Evolutionary conservation across 2,329 filamentous ascomycete species (phyloP), one percentile per base, ranked within the genome.

Genomic region (Sordariomycetes sp.): DNA sequence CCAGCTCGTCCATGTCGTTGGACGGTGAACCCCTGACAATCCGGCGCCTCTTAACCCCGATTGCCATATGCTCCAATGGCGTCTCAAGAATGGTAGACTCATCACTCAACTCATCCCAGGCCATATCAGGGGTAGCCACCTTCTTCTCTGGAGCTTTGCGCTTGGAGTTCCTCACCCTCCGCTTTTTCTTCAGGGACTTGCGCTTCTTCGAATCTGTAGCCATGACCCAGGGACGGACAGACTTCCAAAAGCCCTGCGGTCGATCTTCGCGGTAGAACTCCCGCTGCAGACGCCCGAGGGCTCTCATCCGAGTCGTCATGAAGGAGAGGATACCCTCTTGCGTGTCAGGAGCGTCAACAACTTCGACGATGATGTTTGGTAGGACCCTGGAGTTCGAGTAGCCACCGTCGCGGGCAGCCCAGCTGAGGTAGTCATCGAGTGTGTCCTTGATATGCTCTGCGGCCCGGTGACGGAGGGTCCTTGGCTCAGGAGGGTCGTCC

Each of bases 401-500:
- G 17, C 49, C 50, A 14, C 58, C 62, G 23, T 66, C 62, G 11
- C 54, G 48, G n/a, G 57, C 55, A 1, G 62, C 58, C 62, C 62
- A 66, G 15, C 40, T 47, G n/a, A 60, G 32, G 33, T 57, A 63
- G 24, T 44, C 46, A 18, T 53, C 49, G 2, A 66, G 36, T 11
- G 51, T 48, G 30, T 46, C 54, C 30, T 55, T 55, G 33, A 65
- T 55, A 18, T 55, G 43, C 0, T 24, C 30, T 0, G 58, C 43
- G 5, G 53, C 50, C 14, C 30, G 23, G 30, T 33, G 5, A 16
- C 27, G 30, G 19, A 15, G 14, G 28, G 8, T 24, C 33, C 6
- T 9, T 16, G 8, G 30, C 54, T 59, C 8, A 43, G 39, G 9
- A 48, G 46, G 11, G 53, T 44, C n/a, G 51, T 53, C n/a, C n/a